Conservation (phyloP, 352 stramenopile genomes). For the Lagenidium sp. region DNA sequence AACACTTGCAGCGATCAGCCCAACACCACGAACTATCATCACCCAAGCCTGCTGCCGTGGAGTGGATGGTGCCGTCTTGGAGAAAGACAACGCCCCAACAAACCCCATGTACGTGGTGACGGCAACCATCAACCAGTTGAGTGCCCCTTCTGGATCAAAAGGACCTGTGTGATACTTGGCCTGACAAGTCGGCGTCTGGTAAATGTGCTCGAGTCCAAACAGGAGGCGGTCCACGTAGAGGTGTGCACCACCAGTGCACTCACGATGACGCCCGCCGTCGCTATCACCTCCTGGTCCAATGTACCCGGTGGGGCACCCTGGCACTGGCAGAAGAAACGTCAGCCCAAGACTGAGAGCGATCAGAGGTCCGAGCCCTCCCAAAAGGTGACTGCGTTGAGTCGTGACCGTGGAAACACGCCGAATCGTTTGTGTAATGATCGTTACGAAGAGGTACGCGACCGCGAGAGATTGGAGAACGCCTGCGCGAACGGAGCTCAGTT, state of each 20-base stretch:
- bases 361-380: conserved; percentile 24
- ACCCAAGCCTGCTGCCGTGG: too few species aligned
- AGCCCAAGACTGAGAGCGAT: conserved; percentile 38
- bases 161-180: conserved; percentile 38
- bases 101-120: conserved; percentile 59
- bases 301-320: conserved; percentile 67
- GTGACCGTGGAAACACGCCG: background rate
- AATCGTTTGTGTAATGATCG: conserved; percentile 1
- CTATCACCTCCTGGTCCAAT: conserved; percentile 49
- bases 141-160: conserved; percentile 70
- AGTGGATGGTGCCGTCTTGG: too few species aligned
- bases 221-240: conserved; percentile 52
- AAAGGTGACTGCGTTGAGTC: background rate
- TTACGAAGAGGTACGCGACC: conserved; percentile 21
- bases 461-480: conserved; percentile 69
- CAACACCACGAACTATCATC: background rate
- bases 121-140: conserved; percentile 71
- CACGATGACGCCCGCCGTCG: conserved; percentile 25
- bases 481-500: background rate
- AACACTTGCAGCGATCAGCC: background rate
- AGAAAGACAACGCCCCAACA: too few species aligned
- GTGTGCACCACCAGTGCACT: conserved; percentile 79
- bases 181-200: conserved; percentile 51
- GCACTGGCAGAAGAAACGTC: conserved; percentile 41
- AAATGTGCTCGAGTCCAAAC: conserved; percentile 55